Conservation (phyloP, 2,329 filamentous ascomycete species). For the Diaporthe citri region DNA sequence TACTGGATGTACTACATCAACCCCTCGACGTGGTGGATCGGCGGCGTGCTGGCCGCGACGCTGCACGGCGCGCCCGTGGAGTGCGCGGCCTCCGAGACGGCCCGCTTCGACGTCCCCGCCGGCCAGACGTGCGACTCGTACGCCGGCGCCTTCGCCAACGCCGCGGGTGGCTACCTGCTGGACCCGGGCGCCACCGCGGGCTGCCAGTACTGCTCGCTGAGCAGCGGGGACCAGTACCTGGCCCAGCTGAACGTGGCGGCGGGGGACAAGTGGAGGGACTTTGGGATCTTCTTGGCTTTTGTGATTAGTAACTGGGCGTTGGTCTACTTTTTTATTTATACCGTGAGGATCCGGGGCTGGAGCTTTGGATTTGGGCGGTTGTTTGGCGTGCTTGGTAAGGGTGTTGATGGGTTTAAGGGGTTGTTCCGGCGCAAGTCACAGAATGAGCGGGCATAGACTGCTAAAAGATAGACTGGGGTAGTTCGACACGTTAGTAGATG, state of each 20-base stretch:
- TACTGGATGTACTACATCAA: slow-evolving; percentile 80
- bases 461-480: not conserved
- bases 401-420: slow-evolving; percentile 28
- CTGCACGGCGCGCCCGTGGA: slow-evolving; percentile 49
- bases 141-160: slow-evolving; percentile 62
- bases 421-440: slow-evolving; percentile 4
- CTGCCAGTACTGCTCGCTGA: slow-evolving; percentile 75
- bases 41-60: slow-evolving; percentile 75
- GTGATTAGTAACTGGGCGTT: slow-evolving; percentile 71
- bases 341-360: slow-evolving; percentile 46
- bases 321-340: slow-evolving; percentile 49
- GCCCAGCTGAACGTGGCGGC: slow-evolving; percentile 63
- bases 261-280: slow-evolving; percentile 73
- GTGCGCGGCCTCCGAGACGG: slow-evolving; percentile 35
- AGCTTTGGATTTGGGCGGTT: slow-evolving; percentile 46
- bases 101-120: slow-evolving; percentile 66
- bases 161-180: slow-evolving; percentile 72
- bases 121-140: slow-evolving; percentile 73
- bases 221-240: slow-evolving; percentile 40
- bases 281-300: slow-evolving; percentile 74
- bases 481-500: not conserved
- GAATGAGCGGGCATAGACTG: not conserved
- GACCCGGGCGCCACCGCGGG: slow-evolving; percentile 68
- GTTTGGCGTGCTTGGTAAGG: slow-evolving; percentile 40
- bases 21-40: slow-evolving; percentile 79